These are phyloP conservation scores for Zygnema cylindricum DNA, from an alignment of 139 green algal genomes.

Conservation along the genomic window DNA sequence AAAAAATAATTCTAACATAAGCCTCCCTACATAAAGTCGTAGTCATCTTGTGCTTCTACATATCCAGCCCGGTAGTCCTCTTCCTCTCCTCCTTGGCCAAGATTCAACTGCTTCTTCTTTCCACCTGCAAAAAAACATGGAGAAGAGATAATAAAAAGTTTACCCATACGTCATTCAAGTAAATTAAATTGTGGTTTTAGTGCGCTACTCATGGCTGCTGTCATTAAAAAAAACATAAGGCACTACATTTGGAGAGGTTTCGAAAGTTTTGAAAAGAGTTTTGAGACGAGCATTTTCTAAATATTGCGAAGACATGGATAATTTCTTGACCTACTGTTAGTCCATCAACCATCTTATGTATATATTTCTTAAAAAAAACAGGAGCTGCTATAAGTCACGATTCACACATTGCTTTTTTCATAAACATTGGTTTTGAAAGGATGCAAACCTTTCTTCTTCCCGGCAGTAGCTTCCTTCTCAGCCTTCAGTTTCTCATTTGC, in stretches of 20 bases:
- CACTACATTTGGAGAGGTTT: not conserved
- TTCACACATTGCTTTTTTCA: no score
- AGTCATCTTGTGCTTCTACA: conserved; percentile 13
- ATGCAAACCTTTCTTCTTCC: conserved; percentile 54
- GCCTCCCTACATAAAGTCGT: conserved; percentile 54
- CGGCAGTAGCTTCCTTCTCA: conserved; percentile 45
- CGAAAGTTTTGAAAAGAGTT: not conserved
- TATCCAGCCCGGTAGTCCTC: conserved; percentile 38
- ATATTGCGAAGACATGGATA: no score
- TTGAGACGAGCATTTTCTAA: not conserved
- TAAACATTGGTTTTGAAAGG: no score
- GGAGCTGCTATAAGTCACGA: no score
- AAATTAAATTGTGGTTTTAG: not conserved
- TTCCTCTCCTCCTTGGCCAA: conserved; percentile 42
- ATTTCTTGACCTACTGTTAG: no score
- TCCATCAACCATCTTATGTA: no score
- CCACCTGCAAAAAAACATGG: conserved; percentile 27
- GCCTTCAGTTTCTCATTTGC: conserved; percentile 55
- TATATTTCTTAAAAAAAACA: no score
- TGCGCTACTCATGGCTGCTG: not conserved
- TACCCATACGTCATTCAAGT: not conserved
- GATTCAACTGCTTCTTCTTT: conserved; percentile 50
- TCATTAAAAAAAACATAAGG: no score
- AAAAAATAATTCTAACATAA: not conserved
- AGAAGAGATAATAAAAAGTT: conserved; percentile 11